These are phyloP conservation scores for Plasmodium gonderi DNA, from an alignment of 169 alveolate species.

Conservation along the genomic window DNA sequence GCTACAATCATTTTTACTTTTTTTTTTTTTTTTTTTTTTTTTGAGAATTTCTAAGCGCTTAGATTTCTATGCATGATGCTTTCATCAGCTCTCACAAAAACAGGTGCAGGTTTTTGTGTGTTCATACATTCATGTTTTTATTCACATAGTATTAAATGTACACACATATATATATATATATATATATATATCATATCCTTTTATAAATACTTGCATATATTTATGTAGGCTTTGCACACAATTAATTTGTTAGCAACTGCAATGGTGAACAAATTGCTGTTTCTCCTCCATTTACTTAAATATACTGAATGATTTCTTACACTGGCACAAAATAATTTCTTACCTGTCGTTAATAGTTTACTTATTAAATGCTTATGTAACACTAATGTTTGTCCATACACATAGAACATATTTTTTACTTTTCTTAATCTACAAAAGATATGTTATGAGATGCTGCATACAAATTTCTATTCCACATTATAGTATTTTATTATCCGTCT, in stretches of 20 bases:
- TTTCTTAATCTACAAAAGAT: too few relatives aligned
- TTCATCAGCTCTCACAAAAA: neutral
- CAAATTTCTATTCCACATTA: too few relatives aligned
- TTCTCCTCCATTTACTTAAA: neutral
- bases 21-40: neutral
- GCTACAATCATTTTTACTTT: neutral
- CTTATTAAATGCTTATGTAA: too few relatives aligned
- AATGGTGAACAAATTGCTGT: neutral
- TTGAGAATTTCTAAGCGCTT: neutral
- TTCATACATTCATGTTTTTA: neutral
- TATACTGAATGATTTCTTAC: neutral
- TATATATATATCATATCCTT: too few relatives aligned
- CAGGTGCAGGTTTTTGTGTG: neutral
- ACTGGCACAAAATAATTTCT: neutral
- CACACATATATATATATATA: neutral
- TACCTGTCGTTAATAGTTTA: neutral
- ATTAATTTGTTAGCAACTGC: neutral
- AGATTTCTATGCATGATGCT: neutral
- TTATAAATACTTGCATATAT: too few relatives aligned
- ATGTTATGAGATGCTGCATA: too few relatives aligned
- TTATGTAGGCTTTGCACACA: neutral
- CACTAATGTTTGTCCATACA: too few relatives aligned
- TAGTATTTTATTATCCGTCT: neutral
- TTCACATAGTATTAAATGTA: neutral
- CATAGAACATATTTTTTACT: too few relatives aligned